phyloP scores from a whole-genome alignment of 108 stramenopile species.

The Discostella stelligeroides region DNA sequence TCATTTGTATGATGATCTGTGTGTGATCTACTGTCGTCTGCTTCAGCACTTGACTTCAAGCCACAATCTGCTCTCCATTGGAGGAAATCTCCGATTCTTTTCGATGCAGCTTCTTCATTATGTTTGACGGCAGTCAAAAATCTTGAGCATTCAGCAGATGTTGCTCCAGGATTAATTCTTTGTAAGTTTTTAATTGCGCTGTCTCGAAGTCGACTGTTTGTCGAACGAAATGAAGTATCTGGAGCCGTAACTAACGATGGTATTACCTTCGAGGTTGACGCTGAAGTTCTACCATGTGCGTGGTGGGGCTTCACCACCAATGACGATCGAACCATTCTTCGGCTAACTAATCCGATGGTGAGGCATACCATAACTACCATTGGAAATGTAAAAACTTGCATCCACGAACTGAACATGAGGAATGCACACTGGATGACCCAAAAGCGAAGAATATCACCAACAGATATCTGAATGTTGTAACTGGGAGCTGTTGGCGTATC shows the following conservation, averaged over 20 bases:
- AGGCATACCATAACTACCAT: constrained; percentile 10
- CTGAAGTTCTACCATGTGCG: neutral
- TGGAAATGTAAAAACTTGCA: constrained; percentile 5
- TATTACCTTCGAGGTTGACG: neutral
- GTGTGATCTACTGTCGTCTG: neutral
- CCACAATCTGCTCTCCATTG: constrained; percentile 40
- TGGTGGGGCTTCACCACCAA: neutral
- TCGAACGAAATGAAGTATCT: neutral
- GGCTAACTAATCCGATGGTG: constrained; percentile 3
- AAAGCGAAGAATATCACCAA: constrained; percentile 29
- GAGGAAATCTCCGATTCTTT: constrained; percentile 31
- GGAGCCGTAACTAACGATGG: neutral
- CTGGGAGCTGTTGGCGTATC: constrained; percentile 20
- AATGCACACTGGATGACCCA: constrained; percentile 23
- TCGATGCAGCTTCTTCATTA: constrained; percentile 33
- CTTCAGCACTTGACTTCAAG: constrained; percentile 26
- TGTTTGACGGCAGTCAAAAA: constrained; percentile 37
- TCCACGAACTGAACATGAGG: constrained; percentile 7
- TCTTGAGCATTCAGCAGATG: constrained; percentile 37
- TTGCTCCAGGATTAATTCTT: constrained; percentile 31
- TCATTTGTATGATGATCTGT: neutral
- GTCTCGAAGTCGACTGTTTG: constrained; percentile 1
- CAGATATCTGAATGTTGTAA: constrained; percentile 30
- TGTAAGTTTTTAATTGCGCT: constrained; percentile 27
- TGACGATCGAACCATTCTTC: neutral